phyloP scores from a whole-genome alignment of 176 grass and related monocot genomes.

The Oryza glumipatula region DNA sequence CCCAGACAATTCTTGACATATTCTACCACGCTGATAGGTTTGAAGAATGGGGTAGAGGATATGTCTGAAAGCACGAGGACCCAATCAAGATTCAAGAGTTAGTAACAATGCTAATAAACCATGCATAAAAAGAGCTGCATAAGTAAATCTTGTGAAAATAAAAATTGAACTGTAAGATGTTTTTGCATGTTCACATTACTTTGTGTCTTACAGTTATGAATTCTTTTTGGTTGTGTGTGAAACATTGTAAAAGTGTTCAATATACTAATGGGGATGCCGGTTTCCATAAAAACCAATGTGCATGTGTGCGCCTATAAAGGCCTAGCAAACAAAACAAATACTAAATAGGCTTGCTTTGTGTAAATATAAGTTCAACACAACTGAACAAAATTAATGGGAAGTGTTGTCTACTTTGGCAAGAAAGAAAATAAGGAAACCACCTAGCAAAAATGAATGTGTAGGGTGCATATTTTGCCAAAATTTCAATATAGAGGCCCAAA shows the following conservation, averaged over 20 bases:
- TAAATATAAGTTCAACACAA: background rate
- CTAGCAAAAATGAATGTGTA: background rate
- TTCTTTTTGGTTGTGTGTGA: background rate
- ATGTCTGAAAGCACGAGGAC: constrained; percentile 56
- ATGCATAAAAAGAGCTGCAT: background rate
- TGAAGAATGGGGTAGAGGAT: constrained; percentile 74
- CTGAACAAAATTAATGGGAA: background rate
- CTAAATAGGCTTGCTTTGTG: background rate
- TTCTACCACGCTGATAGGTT: constrained; percentile 47
- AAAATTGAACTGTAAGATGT: too few relatives aligned
- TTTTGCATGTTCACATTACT: too few relatives aligned
- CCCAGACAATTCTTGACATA: constrained; percentile 47
- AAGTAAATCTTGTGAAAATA: too few relatives aligned
- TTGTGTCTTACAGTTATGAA: background rate
- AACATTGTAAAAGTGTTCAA: background rate
- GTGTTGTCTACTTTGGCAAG: too few relatives aligned
- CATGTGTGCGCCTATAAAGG: background rate
- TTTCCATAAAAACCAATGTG: background rate
- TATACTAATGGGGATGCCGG: background rate
- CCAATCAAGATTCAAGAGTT: constrained; percentile 24
- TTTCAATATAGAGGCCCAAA: background rate
- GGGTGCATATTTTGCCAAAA: background rate
- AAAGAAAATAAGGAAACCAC: too few relatives aligned
- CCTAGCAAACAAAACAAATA: constrained; percentile 6
- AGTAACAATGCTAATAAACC: background rate